A percentile compares a stretch with the other conserved stretches of the same genome.
These are phyloP conservation scores for Daldinia sp. DNA, from an alignment of 2,329 filamentous ascomycete species.

Conservation along the genomic window DNA sequence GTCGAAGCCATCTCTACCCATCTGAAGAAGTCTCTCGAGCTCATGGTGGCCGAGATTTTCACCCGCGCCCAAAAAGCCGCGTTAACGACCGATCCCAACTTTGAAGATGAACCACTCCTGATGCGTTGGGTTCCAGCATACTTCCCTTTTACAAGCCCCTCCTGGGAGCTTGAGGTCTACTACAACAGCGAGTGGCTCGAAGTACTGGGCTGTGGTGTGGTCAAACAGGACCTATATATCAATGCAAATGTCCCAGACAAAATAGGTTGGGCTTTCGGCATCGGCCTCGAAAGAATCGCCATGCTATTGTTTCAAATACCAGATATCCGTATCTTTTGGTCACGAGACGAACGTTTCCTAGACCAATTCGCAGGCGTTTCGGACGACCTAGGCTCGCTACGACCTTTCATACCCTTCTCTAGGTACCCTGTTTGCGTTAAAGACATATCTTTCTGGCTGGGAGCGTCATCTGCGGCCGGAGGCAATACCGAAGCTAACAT, in stretches of 20 bases:
- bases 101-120: conserved; percentile 77
- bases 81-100: conserved; percentile 62
- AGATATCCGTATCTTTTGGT: conserved; percentile 98
- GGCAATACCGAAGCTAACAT: conserved; percentile 58
- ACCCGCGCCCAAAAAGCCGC: conserved; percentile 78
- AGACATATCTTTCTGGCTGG: conserved; percentile 95
- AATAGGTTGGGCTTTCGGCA: conserved; percentile 94
- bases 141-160: conserved; percentile 96
- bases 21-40: conserved; percentile 88
- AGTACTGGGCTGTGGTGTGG: conserved; percentile 91
- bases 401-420: conserved; percentile 86
- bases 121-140: conserved; percentile 97
- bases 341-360: conserved; percentile 84
- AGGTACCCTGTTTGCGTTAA: conserved; percentile 91
- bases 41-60: conserved; percentile 92
- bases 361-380: conserved; percentile 79
- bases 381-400: conserved; percentile 61
- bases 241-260: conserved; percentile 80
- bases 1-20: conserved; percentile 86
- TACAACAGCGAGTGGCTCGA: conserved; percentile 97
- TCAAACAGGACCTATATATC: conserved; percentile 83
- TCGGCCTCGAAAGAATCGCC: conserved; percentile 93
- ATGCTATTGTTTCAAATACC: conserved; percentile 98
- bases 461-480: conserved; percentile 59
- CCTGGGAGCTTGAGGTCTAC: conserved; percentile 95